These are phyloP conservation scores for Melampsora medusae DNA, from an alignment of 1,284 basidiomycete genomes.

Conservation along the genomic window DNA sequence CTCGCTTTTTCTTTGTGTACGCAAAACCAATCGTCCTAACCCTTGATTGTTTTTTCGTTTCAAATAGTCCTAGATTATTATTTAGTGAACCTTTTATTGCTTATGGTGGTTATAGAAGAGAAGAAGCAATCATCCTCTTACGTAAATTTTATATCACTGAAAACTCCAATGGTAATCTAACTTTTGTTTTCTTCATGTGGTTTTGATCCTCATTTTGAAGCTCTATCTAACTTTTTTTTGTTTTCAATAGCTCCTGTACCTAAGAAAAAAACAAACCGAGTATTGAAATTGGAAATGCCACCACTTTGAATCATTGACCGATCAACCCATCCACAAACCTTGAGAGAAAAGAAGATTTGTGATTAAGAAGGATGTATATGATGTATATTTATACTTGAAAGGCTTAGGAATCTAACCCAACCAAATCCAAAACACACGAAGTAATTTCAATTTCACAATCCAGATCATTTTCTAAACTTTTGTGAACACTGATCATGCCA, in stretches of 20 bases:
- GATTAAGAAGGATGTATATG: too few species aligned
- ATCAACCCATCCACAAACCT: too few species aligned
- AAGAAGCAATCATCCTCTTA: constrained; percentile 92
- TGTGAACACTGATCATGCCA: too few species aligned
- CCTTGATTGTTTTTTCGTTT: constrained; percentile 4
- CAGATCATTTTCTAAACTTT: too few species aligned
- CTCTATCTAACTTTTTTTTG: neutral
- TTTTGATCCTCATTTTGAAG: constrained; percentile 46
- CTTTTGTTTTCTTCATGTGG: constrained; percentile 11
- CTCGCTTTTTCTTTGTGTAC: neutral
- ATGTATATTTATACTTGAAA: too few species aligned
- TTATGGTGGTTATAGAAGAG: constrained; percentile 75
- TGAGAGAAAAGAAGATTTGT: too few species aligned
- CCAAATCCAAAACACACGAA: too few species aligned
- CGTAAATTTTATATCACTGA: constrained; percentile 93
- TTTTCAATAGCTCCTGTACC: constrained; percentile 68
- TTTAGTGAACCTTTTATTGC: constrained; percentile 73
- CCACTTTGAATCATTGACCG: neutral
- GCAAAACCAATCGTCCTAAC: constrained; percentile 26
- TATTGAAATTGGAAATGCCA: constrained; percentile 32
- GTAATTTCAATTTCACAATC: too few species aligned
- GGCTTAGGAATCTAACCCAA: too few species aligned
- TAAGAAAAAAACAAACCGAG: constrained; percentile 65
- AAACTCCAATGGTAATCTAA: constrained; percentile 75
- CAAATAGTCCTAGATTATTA: constrained; percentile 48